phyloP scores from a whole-genome alignment of 106 monocot genomes.

The Dactylorhiza incarnata region DNA sequence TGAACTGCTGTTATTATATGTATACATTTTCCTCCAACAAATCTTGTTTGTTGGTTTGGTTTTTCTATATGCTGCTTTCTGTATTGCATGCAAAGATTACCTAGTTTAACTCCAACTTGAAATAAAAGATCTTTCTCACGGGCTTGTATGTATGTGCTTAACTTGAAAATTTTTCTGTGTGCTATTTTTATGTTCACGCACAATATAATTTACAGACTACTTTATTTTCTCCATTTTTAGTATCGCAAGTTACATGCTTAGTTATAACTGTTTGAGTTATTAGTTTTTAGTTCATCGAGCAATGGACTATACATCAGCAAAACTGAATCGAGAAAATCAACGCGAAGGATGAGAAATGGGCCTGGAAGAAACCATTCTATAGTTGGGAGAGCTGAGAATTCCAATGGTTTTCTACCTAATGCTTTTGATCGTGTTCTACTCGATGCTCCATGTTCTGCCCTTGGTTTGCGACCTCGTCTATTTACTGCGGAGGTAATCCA shows the following conservation, averaged over 20 bases:
- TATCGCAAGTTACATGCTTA: background rate
- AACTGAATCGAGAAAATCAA: slow-evolving; percentile 26
- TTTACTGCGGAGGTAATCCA: slow-evolving; percentile 76
- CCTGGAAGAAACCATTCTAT: slow-evolving; percentile 61
- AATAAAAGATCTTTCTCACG: background rate
- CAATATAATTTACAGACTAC: background rate
- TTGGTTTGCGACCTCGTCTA: slow-evolving; percentile 88
- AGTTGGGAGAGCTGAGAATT: slow-evolving; percentile 53
- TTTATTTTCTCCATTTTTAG: slow-evolving; percentile 4
- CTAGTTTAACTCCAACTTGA: background rate
- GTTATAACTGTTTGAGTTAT: background rate
- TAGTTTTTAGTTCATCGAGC: slow-evolving; percentile 15
- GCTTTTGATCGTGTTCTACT: slow-evolving; percentile 94
- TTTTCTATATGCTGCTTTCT: background rate
- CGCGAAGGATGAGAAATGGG: slow-evolving; percentile 61
- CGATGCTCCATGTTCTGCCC: slow-evolving; percentile 98
- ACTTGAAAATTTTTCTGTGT: background rate
- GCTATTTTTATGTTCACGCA: background rate
- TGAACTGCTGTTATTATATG: background rate
- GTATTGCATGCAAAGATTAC: background rate
- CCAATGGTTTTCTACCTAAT: slow-evolving; percentile 68
- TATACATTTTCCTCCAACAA: background rate
- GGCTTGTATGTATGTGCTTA: background rate
- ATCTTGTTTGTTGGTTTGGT: background rate
- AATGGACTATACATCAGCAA: slow-evolving; percentile 30